phyloP scores from a whole-genome alignment of 371 early-diverging fungal genomes.

The Rhizopus sp. region DNA sequence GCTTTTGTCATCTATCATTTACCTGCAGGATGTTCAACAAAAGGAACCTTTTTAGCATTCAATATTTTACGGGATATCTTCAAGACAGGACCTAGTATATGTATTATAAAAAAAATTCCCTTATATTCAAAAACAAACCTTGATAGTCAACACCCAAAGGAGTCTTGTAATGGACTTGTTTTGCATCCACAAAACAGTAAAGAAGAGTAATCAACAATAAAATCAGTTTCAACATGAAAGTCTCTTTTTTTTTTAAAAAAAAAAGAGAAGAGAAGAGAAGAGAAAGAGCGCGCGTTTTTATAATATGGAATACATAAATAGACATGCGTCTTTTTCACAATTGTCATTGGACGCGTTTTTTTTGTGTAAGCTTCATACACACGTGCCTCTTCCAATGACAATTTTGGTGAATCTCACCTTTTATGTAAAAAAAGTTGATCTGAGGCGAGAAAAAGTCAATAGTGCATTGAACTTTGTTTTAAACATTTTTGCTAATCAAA shows the following conservation, averaged over 20 bases:
- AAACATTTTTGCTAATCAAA: too few species aligned
- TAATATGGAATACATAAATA: constrained; percentile 4
- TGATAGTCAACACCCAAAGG: constrained; percentile 30
- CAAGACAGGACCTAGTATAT: background rate
- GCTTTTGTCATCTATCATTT: background rate
- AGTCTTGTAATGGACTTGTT: constrained; percentile 13
- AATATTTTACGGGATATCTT: constrained; percentile 46
- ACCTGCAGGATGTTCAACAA: constrained; percentile 42
- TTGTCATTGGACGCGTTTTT: too few species aligned
- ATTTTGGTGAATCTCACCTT: too few species aligned
- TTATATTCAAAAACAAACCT: constrained; percentile 16
- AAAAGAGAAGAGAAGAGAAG: background rate
- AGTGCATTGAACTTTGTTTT: too few species aligned
- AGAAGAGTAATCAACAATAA: background rate
- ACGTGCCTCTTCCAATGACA: too few species aligned
- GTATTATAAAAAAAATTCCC: background rate
- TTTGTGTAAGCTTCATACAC: too few species aligned
- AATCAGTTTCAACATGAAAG: background rate
- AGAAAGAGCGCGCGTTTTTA: background rate
- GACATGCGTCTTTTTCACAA: too few species aligned
- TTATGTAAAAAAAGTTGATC: too few species aligned
- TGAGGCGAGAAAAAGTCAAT: too few species aligned
- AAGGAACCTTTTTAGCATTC: constrained; percentile 47
- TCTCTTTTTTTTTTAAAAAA: background rate
- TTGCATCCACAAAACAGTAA: background rate